Evolutionary conservation across 2,329 filamentous ascomycete genomes (phyloP), one percentile per base, ranked within the genome.

Genomic region (Periconia sp.): DNA sequence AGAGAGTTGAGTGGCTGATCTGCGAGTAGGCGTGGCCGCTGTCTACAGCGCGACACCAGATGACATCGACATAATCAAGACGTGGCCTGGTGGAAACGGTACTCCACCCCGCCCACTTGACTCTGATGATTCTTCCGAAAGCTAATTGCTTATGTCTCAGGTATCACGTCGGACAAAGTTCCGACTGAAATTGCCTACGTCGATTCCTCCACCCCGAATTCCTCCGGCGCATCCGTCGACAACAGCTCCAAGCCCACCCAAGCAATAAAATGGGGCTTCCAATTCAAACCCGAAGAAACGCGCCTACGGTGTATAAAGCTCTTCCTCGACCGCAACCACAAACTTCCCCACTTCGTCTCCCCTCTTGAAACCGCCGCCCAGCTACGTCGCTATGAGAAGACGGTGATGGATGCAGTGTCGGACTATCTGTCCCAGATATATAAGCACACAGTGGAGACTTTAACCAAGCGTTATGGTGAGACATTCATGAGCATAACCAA

Each of bases 101-200:
- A 61, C 12, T 37, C 23, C 36, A 31, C 16, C 16, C 22, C 28
- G 28, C 9, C 26, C 32, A 26, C 11, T 9, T 23, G 16, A 36
- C 21, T 5, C 35, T 21, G n/a, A 12, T 13, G 12, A 18, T 16
- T 13, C 24, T 12, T 25, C 19, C 12, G 10, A 17, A 38, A 35
- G 12, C 16, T 25, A 33, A 4, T 13, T 23, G 36, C 51, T 61
- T 21, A 65, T 30, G 1, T 17, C 9, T 8, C 36, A 69, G 66
- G 66, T 29, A 89, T 92, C 71, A 91, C 88, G n/a, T 90, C 87
- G 24, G 88, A 92, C 74, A 92, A 92, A 75, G 88, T 92, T 2
- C 88, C 88, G 1, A 90, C 87, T 11, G 88, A 92, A 67, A 86
- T 92, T 43, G 71, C 75, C 40, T 85, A 87, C 52, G 77, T 48